Base-by-base conservation (phyloP, 352 stramenopile species). In the Globisporangium lucens region DNA sequence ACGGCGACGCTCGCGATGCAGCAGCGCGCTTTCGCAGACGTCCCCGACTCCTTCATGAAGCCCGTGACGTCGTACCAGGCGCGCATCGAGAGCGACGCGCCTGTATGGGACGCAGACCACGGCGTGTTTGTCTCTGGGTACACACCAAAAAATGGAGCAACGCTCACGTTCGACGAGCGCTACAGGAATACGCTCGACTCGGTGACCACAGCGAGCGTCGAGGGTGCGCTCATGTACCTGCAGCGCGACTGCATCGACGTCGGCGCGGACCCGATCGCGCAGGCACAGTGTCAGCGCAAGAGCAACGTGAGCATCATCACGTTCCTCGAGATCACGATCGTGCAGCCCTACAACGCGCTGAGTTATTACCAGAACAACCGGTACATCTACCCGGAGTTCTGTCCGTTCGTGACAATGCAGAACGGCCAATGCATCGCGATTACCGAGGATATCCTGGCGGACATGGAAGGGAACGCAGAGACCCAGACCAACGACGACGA, bases 301-400 rank as follows among this genome's bases (percentile, higher is more conserved):
- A 85, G 90, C 75, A 77, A 89, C 68, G 82, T 86, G 52, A 82
- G 75, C 60, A 65, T 82, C 59, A 82, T 92, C 64, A 84, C 72
- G 53, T 89, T 92, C 70, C 70, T 89, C 10, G 80, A 90, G 61
- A 65, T 92, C 55, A 64, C 83, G 58, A 80, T 92, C 55, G 80
- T 72, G 43, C 82, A 92, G 67, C 76, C 84, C 12, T 80, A 77
- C 56, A 67, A 73, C 2, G 77, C 84, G n/a, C 67, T 92, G 24
- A 83, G 82, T 49, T 82, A 89, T 65, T 90, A 89, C 60, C 76
- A 89, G 55, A 57, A 56, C 27, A 71, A 83, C 61, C 74, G 73
- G 41, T 89, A 79, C 56, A 77, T 83, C 56, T 90, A 89, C 66
- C 84, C 79, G 0, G 83, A 91, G 65, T 90, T 89, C 56, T 90